A percentile compares a stretch with the other conserved stretches of the same genome.
These are phyloP conservation scores for Backusella mclennaniae DNA, from an alignment of 192 early-diverging fungal genomes.

Conservation along the genomic window DNA sequence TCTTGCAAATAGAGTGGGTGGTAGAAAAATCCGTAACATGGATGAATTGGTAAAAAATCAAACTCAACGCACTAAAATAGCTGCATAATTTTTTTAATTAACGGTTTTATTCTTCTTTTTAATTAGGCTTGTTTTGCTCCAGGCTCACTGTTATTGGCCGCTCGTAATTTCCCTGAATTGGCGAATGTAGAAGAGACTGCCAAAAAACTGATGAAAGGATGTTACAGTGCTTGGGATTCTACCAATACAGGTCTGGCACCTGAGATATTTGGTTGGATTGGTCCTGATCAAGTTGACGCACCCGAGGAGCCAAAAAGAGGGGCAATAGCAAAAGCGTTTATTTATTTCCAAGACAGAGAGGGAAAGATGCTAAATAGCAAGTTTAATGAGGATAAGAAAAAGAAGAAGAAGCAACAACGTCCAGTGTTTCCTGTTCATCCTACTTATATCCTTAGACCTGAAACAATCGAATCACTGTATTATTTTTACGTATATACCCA, in stretches of 20 bases:
- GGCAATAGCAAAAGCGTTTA: background rate
- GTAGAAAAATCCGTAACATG: conserved; percentile 13
- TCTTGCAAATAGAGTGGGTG: conserved; percentile 12
- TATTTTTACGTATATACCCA: conserved; percentile 74
- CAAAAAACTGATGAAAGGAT: conserved; percentile 40
- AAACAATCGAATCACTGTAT: conserved; percentile 73
- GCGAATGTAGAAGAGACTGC: conserved; percentile 36
- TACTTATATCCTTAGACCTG: conserved; percentile 31
- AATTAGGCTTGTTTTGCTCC: conserved; percentile 55
- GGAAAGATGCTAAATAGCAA: background rate
- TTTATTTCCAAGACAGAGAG: background rate
- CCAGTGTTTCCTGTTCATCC: background rate
- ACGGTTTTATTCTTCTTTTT: background rate
- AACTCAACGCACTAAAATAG: background rate
- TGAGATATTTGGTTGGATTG: conserved; percentile 41
- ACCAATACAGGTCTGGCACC: conserved; percentile 54
- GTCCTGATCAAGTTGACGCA: background rate
- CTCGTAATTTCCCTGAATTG: conserved; percentile 41
- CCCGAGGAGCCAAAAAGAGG: background rate
- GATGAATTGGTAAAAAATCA: conserved; percentile 19
- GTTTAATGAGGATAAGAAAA: background rate
- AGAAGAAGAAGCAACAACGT: background rate
- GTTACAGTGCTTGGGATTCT: conserved; percentile 44
- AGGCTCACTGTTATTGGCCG: conserved; percentile 46
- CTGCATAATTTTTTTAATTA: background rate